Percentiles rank a stretch among this genome's conserved stretches.
Evolutionary conservation across 208 protist species (phyloP).

Genomic region (Crithidia acanthocephali): DNA sequence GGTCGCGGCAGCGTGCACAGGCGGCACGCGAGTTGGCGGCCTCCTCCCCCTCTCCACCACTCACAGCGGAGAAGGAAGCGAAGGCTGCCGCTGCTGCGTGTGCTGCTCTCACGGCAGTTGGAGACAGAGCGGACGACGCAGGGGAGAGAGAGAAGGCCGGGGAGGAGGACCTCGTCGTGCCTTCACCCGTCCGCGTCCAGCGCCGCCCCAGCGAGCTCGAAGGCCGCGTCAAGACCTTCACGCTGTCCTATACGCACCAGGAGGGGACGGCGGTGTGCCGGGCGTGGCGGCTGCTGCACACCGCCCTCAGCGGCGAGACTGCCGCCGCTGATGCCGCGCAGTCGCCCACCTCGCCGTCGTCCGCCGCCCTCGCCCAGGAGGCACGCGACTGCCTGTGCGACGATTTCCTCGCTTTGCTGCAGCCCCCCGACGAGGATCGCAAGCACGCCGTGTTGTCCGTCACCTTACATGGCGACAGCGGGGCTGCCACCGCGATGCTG

Average conservation of each 20-base stretch:
- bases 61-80: neutral
- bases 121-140: neutral
- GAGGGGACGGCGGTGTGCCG: slow-evolving; percentile 76
- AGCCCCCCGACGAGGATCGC: slow-evolving; percentile 43
- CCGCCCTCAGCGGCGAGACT: slow-evolving; percentile 1
- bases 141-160: neutral
- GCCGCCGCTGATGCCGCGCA: neutral
- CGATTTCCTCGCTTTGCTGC: slow-evolving; percentile 68
- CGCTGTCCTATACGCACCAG: slow-evolving; percentile 65
- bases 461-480: slow-evolving; percentile 36
- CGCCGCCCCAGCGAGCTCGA: slow-evolving; percentile 28
- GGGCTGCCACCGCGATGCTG: slow-evolving; percentile 52
- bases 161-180: slow-evolving; percentile 7
- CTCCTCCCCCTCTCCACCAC: neutral
- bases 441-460: slow-evolving; percentile 41
- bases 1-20: neutral
- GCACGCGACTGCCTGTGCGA: slow-evolving; percentile 50
- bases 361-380: slow-evolving; percentile 33
- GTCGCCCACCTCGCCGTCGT: slow-evolving; percentile 12
- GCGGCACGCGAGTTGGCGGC: neutral
- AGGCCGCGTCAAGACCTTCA: slow-evolving; percentile 62
- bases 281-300: slow-evolving; percentile 72
- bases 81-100: no score
- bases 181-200: slow-evolving; percentile 32
- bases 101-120: no score